Evolutionary conservation across 352 stramenopile species (phyloP).

Genomic region (Pythium angustatum): DNA sequence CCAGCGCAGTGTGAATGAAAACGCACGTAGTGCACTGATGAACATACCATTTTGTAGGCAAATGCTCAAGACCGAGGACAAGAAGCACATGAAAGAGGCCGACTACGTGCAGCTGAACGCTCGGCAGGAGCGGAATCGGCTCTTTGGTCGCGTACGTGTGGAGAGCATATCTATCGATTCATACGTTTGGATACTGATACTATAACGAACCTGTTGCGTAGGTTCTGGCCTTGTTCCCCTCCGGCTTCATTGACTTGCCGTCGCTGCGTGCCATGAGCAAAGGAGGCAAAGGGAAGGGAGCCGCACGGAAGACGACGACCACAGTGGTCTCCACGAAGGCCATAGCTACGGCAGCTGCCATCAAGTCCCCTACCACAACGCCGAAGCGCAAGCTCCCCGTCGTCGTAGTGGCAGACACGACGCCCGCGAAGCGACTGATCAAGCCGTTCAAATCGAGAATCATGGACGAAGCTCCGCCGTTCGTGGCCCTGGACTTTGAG

Average conservation of each 20-base stretch:
- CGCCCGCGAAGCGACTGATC: constrained; percentile 52
- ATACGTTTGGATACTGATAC: no score
- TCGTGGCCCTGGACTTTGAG: constrained; percentile 68
- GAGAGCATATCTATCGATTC: no score
- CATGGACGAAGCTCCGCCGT: constrained; percentile 64
- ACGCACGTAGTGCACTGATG: no score
- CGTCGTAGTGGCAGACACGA: constrained; percentile 16
- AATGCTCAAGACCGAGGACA: constrained; percentile 90
- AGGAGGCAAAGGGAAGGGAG: constrained; percentile 53
- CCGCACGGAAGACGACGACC: constrained; percentile 45
- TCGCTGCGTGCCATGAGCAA: constrained; percentile 73
- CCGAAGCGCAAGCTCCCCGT: constrained; percentile 47
- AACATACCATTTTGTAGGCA: constrained; percentile 41
- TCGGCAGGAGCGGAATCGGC: constrained; percentile 83
- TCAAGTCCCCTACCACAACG: constrained; percentile 23
- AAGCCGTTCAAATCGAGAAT: constrained; percentile 80
- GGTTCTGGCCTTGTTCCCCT: constrained; percentile 62
- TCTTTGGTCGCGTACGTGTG: constrained; percentile 71
- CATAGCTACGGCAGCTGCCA: constrained; percentile 23
- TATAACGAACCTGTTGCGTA: constrained; percentile 19
- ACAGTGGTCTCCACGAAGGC: constrained; percentile 21
- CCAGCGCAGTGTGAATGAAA: no score
- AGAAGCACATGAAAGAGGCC: constrained; percentile 78
- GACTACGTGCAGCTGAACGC: constrained; percentile 74
- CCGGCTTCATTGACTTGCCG: constrained; percentile 63